Conservation (phyloP, 2,329 filamentous ascomycete genomes). For the Grosmannia clavigera region DNA sequence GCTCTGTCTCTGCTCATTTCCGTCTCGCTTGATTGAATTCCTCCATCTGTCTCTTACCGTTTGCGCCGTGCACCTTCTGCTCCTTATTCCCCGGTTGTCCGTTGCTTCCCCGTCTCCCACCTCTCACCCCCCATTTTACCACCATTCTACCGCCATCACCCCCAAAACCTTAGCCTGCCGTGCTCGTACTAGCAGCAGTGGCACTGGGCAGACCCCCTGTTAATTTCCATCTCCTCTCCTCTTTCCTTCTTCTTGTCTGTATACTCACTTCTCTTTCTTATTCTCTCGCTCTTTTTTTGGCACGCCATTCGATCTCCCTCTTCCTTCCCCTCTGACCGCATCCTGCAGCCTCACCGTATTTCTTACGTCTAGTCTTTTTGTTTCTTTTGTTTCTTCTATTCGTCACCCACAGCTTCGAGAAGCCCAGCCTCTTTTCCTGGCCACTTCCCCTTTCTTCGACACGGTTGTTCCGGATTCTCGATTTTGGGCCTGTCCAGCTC, state of each 20-base stretch:
- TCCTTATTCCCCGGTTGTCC: background rate
- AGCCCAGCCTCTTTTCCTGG: background rate
- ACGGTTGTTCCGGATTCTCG: background rate
- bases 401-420: background rate
- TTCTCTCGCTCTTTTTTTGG: background rate
- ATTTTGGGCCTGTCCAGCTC: background rate
- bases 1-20: background rate
- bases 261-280: background rate
- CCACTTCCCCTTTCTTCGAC: background rate
- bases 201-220: background rate
- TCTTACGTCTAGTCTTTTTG: slow-evolving; percentile 1
- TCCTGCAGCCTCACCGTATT: slow-evolving; percentile 5
- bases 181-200: slow-evolving; percentile 1
- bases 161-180: background rate
- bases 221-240: background rate
- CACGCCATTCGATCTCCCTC: background rate
- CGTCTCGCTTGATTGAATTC: background rate
- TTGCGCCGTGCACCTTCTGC: background rate
- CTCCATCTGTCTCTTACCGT: background rate
- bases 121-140: background rate
- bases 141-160: background rate
- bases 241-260: background rate
- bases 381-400: background rate
- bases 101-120: background rate
- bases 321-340: background rate